Evolutionary conservation across 2,329 filamentous ascomycete species (phyloP).

Genomic region (Akanthomyces muscarius): DNA sequence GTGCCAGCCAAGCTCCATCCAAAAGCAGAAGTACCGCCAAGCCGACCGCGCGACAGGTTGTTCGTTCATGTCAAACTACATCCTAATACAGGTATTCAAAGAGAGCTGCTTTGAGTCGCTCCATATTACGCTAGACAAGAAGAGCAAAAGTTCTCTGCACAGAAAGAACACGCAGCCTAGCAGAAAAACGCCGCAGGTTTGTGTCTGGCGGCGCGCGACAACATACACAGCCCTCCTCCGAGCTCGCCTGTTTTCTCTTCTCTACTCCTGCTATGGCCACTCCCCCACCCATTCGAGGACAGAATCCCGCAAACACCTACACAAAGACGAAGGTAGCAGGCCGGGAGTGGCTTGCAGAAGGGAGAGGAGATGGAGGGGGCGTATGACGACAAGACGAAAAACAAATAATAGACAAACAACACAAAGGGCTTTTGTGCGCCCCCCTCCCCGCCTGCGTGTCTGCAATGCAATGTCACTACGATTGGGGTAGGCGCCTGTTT

Average conservation of each 20-base stretch:
- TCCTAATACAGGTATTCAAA: no score
- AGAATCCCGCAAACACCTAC: background rate
- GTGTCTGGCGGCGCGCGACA: background rate
- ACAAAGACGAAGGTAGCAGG: background rate
- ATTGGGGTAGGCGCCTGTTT: slow-evolving; percentile 1
- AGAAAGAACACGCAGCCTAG: no score
- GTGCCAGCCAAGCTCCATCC: background rate
- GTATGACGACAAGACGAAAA: background rate
- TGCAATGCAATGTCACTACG: background rate
- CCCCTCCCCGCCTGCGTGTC: background rate
- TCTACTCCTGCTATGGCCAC: background rate
- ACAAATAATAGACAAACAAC: background rate
- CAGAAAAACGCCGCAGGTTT: no score
- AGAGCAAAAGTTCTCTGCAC: no score
- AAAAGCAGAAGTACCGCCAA: background rate
- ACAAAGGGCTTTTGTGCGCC: background rate
- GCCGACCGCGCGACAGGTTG: background rate
- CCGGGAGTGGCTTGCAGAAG: background rate
- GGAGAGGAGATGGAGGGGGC: background rate
- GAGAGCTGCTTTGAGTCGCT: no score
- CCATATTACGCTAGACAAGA: no score
- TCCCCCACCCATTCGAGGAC: background rate
- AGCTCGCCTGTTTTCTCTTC: background rate
- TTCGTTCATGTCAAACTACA: background rate
- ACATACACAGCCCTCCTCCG: background rate